phyloP scores from a whole-genome alignment of 768 basidiomycete species.

The Kwoniella mangroviensis region DNA sequence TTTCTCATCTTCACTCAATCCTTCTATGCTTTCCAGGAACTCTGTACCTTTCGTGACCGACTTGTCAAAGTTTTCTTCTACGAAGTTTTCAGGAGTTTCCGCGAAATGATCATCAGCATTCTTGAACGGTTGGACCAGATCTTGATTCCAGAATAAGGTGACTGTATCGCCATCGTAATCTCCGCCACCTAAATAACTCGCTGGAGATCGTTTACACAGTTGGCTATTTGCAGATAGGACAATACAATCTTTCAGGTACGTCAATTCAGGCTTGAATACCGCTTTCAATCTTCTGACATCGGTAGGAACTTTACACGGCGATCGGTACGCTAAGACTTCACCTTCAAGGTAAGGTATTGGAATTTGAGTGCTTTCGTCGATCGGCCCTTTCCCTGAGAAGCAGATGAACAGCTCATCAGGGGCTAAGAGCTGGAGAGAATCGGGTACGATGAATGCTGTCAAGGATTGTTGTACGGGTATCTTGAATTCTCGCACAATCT shows the following conservation, averaged over 20 bases:
- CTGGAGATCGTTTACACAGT: constrained; percentile 40
- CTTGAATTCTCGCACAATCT: constrained; percentile 30
- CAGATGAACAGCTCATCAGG: constrained; percentile 43
- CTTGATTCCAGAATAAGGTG: constrained; percentile 37
- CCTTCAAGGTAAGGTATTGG: constrained; percentile 36
- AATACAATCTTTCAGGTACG: constrained; percentile 44
- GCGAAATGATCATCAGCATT: constrained; percentile 37
- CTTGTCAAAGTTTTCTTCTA: constrained; percentile 42
- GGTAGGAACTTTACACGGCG: constrained; percentile 49
- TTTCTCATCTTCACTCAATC: constrained; percentile 20
- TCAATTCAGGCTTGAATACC: constrained; percentile 41
- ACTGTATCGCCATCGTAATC: constrained; percentile 55
- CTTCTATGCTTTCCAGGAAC: constrained; percentile 28
- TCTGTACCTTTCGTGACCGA: constrained; percentile 33
- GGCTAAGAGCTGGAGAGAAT: constrained; percentile 27
- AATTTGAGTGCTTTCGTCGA: constrained; percentile 33
- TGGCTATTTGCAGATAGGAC: constrained; percentile 41
- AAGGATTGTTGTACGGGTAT: constrained; percentile 38
- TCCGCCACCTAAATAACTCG: constrained; percentile 44
- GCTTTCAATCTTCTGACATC: constrained; percentile 46
- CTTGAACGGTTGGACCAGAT: constrained; percentile 34
- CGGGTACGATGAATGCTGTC: constrained; percentile 48
- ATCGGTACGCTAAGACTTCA: constrained; percentile 38
- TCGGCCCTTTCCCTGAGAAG: constrained; percentile 28
- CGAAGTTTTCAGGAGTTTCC: constrained; percentile 32